phyloP scores from a whole-genome alignment of 306 rosid genomes.

The Oemleria cerasiformis region DNA sequence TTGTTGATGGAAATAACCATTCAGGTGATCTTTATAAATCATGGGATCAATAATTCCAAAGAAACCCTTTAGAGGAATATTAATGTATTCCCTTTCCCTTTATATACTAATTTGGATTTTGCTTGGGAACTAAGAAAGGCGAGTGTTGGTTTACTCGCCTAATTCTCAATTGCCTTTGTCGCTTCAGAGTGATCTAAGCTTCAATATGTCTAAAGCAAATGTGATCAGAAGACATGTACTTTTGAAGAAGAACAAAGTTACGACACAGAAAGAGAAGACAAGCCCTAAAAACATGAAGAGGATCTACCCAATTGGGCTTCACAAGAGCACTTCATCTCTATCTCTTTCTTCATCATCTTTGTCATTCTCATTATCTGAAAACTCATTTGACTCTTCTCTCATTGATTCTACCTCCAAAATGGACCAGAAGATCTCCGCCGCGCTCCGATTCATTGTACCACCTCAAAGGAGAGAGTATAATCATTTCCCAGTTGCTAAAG shows the following conservation, averaged over 20 bases:
- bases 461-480: constrained; percentile 45
- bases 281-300: constrained; percentile 65
- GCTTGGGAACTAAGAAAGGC: constrained; percentile 42
- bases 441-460: constrained; percentile 65
- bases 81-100: background rate
- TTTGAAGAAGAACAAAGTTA: constrained; percentile 49
- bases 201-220: constrained; percentile 57
- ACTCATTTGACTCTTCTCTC: constrained; percentile 78
- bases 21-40: background rate
- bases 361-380: constrained; percentile 81
- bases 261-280: constrained; percentile 50
- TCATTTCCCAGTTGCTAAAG: constrained; percentile 31
- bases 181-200: too few species aligned
- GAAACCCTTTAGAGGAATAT: background rate
- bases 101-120: constrained; percentile 30
- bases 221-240: constrained; percentile 43
- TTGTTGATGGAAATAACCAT: too few species aligned
- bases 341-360: constrained; percentile 69
- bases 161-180: background rate
- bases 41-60: background rate
- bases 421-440: constrained; percentile 67
- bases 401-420: constrained; percentile 60
- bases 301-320: constrained; percentile 90
- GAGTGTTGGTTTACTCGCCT: background rate
- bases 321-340: constrained; percentile 68